Evolutionary conservation across 1,139 yeast genomes (phyloP).

Genomic region (Taphrina sp.): DNA sequence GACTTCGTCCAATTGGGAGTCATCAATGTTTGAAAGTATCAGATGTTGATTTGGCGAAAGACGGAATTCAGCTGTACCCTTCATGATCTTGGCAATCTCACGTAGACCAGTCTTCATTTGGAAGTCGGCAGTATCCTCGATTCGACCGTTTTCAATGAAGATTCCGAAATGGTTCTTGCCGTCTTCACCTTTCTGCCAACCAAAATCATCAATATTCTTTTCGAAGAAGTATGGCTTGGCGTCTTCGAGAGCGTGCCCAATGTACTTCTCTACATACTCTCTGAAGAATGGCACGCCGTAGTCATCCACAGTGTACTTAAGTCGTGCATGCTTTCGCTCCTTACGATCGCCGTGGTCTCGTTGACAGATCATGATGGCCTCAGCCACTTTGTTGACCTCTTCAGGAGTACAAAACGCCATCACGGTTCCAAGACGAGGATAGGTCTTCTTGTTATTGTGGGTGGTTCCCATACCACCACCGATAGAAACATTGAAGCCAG

Average conservation of each 20-base stretch:
- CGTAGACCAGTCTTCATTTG: constrained; percentile 87
- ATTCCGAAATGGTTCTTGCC: constrained; percentile 89
- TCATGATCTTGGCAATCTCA: constrained; percentile 70
- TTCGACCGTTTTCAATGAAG: constrained; percentile 94
- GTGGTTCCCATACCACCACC: constrained; percentile 99
- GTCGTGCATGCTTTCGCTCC: constrained; percentile 96
- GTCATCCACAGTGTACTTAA: constrained; percentile 94
- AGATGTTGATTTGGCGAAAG: constrained; percentile 96
- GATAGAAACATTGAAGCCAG: constrained; percentile 82
- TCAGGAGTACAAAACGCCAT: constrained; percentile 73
- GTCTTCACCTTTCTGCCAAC: constrained; percentile 84
- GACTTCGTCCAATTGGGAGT: constrained; percentile 61
- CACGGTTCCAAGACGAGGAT: constrained; percentile 89
- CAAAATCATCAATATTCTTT: constrained; percentile 86
- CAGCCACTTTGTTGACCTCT: constrained; percentile 74
- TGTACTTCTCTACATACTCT: constrained; percentile 73
- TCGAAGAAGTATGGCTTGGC: constrained; percentile 73
- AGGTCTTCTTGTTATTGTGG: constrained; percentile 93
- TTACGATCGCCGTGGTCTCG: constrained; percentile 94
- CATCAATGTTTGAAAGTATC: constrained; percentile 68
- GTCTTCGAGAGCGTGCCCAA: constrained; percentile 72
- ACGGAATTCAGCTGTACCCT: constrained; percentile 59
- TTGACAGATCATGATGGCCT: constrained; percentile 89
- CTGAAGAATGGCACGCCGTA: constrained; percentile 82
- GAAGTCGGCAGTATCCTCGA: constrained; percentile 84